Percentiles rank a stretch among this genome's conserved stretches.
Evolutionary conservation across 2,329 filamentous ascomycete genomes (phyloP).

Genomic region (Pseudogymnoascus sp.): DNA sequence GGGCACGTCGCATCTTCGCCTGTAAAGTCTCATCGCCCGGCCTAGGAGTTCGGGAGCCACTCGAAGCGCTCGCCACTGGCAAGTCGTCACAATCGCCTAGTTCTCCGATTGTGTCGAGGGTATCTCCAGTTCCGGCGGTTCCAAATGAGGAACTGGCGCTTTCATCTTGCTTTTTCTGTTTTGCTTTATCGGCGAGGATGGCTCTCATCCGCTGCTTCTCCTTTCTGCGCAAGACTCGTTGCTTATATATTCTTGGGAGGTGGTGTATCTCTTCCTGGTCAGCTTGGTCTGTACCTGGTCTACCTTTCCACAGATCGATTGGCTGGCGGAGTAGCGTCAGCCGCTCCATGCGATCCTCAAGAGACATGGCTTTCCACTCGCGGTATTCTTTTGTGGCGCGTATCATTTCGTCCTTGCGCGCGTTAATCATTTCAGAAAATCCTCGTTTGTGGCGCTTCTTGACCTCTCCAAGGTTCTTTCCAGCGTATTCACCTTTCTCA

Average conservation of each 20-base stretch:
- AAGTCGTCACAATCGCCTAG: background rate
- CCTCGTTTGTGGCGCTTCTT: background rate
- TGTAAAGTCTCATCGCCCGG: background rate
- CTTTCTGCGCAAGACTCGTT: background rate
- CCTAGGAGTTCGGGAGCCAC: background rate
- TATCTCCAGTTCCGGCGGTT: background rate
- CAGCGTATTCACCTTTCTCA: conserved; percentile 4
- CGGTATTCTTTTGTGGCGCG: conserved; percentile 8
- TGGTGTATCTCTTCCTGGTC: conserved; percentile 2
- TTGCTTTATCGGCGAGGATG: background rate
- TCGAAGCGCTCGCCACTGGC: background rate
- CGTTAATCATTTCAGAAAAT: background rate
- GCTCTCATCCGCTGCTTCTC: background rate
- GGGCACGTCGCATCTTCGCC: background rate
- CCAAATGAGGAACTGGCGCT: background rate
- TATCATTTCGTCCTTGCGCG: conserved; percentile 8
- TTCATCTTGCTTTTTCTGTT: background rate
- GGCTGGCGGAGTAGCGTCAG: conserved; percentile 2
- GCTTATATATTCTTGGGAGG: conserved; percentile 6
- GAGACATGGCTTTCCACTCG: background rate
- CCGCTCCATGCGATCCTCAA: conserved; percentile 5
- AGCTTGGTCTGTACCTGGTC: background rate
- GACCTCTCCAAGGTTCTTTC: background rate
- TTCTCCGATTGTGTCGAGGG: background rate
- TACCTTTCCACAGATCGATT: background rate